Percentiles rank a stretch among this genome's conserved stretches.
phyloP scores from a whole-genome alignment of 2,329 filamentous ascomycete species.

The Cercospora citrullina region DNA sequence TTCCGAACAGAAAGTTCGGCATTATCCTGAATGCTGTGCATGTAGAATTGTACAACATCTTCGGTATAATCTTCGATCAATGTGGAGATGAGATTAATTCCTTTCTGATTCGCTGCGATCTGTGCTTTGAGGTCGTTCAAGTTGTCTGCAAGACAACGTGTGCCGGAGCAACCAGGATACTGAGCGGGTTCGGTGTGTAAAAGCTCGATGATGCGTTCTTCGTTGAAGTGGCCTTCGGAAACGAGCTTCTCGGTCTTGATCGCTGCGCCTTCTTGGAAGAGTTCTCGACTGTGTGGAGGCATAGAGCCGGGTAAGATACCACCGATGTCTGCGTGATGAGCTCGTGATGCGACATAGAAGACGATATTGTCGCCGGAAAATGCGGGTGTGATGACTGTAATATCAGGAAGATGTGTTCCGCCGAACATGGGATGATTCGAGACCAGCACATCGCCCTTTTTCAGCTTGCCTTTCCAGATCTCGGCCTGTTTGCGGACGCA shows the following conservation, averaged over 20 bases:
- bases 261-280: constrained; percentile 58
- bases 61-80: constrained; percentile 78
- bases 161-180: constrained; percentile 74
- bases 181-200: constrained; percentile 72
- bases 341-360: constrained; percentile 78
- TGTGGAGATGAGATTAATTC: constrained; percentile 72
- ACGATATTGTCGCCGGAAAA: constrained; percentile 74
- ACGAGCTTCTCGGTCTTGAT: constrained; percentile 67
- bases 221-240: constrained; percentile 74
- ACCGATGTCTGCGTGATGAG: constrained; percentile 82
- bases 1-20: constrained; percentile 74
- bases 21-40: constrained; percentile 78
- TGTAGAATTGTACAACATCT: constrained; percentile 77
- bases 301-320: constrained; percentile 80
- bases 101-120: constrained; percentile 82
- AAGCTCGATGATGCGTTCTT: constrained; percentile 67
- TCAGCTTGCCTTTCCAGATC: constrained; percentile 76
- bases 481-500: constrained; percentile 76
- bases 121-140: constrained; percentile 85
- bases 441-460: constrained; percentile 77
- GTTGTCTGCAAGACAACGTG: constrained; percentile 77
- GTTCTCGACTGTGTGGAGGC: constrained; percentile 70
- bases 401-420: constrained; percentile 80
- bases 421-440: constrained; percentile 84
- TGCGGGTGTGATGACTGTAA: constrained; percentile 77